Base-by-base conservation (phyloP, 805 yeast species). In the Metschnikowia orientalis region DNA sequence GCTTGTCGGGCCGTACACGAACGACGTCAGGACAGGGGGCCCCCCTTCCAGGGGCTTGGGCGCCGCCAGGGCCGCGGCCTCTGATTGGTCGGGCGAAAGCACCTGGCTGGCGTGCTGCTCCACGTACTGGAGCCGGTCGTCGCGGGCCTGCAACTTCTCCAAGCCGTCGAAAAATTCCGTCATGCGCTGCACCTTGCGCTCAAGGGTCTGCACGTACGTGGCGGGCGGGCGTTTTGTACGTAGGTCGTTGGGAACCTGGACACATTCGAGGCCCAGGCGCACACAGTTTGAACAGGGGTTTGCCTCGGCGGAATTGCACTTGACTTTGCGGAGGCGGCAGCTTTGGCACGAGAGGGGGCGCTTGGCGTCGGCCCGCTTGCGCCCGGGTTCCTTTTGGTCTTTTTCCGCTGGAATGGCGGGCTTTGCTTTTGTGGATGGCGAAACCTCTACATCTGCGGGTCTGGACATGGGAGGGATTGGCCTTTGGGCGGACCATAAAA, bases 221-320 rank as follows among this genome's bases (percentile, higher is more conserved):
- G 67, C 69, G 1, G 72, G 61, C 4, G 75, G 74, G 28, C 79
- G 51, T 37, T 67, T 69, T 42, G 71, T 73, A 23, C 80, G 56
- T 59, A 71, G 55, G 45, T 74, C 80, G 40, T 60, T 63, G 8
- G 64, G 63, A 9, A 68, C 64, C 22, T 63, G 63, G 27, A 72
- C 59, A 45, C 80, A 74, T 22, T 62, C 71, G 10, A 64, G 57
- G 4, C 59, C 58, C 4, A 67, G 52, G 34, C 63, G 63, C 10
- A 53, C 50, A 43, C 80, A 74, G 37, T 63, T 64, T 14, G 64
- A 56, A 41, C 80, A 74, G 1, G 79, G 79, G 31, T 49, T 57
- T 8, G 26, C 22, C 8, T 22, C 21, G 6, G 61, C 64, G 34
- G 64, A 56, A 45, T 71, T 68, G 49, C 80, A 74, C 47, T 69